Evolutionary conservation across 2,329 filamentous ascomycete species (phyloP), one percentile per base, ranked within the genome.

Genomic region (Paecilomyces fulvus): DNA sequence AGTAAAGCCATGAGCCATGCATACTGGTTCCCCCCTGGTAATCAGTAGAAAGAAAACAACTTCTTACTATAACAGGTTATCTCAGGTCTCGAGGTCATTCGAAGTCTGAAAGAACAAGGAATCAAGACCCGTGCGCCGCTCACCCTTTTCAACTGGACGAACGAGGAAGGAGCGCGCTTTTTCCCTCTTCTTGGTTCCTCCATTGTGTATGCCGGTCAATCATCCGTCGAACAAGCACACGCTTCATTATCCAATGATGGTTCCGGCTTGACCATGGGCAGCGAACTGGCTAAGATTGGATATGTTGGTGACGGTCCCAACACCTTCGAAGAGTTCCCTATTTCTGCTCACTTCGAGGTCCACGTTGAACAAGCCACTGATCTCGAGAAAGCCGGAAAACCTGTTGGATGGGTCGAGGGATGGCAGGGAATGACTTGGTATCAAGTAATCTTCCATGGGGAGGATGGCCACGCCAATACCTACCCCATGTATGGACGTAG

Each of bases 21-120:
- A 25, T 43, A 17, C 33, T 21, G 21, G 21, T 21, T 21, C 21
- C 21, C 21, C 21, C 21, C 21, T 21, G 21, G 21, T 21, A 21
- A 21, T 21, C 21, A 21, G n/a, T n/a, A n/a, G n/a, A n/a, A 28
- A 17, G 14, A 25, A n/a, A 6, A 12, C 14, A 9, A 1, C 12
- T 46, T 20, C 48, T 33, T 20, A 31, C 52, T 14, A n/a, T 17
- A 31, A 20, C 33, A 60, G 49, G 65, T 67, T 8, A 51, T 62
- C 8, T 56, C 60, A 7, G 65, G 63, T 9, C 64, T 74, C 17
- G 70, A 74, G 59, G 66, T 73, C 31, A 64, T 75, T 21, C 63
- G 68, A n/a, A 69, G 64, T 1, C 59, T 75, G 14, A 65, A 70
- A 50, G 70, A 73, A 30, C 69, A 67, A 52, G 58, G 54, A n/a